Conservation (phyloP, 2,329 filamentous ascomycete species). For the Ophiosphaerella herpotricha region DNA sequence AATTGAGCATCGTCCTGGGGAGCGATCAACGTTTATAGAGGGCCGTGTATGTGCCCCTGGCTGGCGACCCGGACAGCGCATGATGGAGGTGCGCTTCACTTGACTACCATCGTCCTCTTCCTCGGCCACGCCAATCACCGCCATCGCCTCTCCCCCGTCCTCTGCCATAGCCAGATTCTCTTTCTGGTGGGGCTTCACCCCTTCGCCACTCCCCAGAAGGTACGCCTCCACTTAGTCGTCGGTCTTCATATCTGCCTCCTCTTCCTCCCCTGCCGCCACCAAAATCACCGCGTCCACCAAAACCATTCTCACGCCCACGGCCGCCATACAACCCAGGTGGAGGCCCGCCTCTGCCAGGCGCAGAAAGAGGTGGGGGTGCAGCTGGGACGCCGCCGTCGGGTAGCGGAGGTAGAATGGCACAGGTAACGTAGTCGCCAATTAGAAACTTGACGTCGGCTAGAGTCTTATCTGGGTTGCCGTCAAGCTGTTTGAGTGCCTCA, state of each 20-base stretch:
- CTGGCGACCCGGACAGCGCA: not conserved
- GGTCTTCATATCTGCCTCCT: conserved; percentile 38
- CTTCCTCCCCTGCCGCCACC: conserved; percentile 46
- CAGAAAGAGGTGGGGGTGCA: conserved; percentile 53
- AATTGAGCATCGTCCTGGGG: too few relatives aligned
- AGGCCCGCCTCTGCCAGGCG: conserved; percentile 35
- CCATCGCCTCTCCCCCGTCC: conserved; percentile 45
- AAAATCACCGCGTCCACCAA: conserved; percentile 39
- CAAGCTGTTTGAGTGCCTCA: conserved; percentile 51
- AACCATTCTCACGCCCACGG: conserved; percentile 39
- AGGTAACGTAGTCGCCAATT: conserved; percentile 85
- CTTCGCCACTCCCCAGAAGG: conserved; percentile 69
- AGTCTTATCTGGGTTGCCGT: conserved; percentile 71
- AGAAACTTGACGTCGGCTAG: conserved; percentile 79
- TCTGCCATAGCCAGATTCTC: conserved; percentile 37
- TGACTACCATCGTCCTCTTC: conserved; percentile 38
- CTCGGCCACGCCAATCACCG: conserved; percentile 39
- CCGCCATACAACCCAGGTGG: conserved; percentile 31
- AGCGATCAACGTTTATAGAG: too few relatives aligned
- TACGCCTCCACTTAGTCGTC: conserved; percentile 50
- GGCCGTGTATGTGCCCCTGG: too few relatives aligned
- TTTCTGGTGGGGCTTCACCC: conserved; percentile 65
- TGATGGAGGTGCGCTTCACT: not conserved
- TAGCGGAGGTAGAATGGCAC: conserved; percentile 76
- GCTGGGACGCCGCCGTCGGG: conserved; percentile 75